A percentile compares a stretch with the other conserved stretches of the same genome.
Evolutionary conservation across 202 grass and related monocot species (phyloP).

Genomic region (Carex arenaria): DNA sequence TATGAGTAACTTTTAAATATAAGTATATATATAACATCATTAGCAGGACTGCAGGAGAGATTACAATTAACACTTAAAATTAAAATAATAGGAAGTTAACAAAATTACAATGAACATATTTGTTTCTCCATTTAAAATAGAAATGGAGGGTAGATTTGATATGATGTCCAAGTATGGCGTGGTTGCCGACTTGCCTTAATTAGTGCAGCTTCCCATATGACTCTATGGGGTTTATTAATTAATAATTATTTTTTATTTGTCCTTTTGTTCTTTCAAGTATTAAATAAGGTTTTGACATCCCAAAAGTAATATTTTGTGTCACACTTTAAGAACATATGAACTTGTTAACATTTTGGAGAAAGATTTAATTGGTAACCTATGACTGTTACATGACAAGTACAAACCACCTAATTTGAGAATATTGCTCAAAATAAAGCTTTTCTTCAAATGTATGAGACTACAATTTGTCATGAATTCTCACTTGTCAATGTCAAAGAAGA

Average conservation of each 20-base stretch:
- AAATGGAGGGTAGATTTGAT: neutral
- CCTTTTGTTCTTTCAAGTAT: neutral
- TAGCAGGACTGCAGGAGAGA: neutral
- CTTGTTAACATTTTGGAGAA: neutral
- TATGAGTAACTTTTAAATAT: neutral
- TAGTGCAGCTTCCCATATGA: neutral
- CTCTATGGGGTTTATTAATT: neutral
- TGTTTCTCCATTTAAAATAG: neutral
- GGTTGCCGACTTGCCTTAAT: neutral
- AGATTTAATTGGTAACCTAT: neutral
- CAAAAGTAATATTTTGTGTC: neutral
- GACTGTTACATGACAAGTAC: neutral
- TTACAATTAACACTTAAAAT: too few species aligned
- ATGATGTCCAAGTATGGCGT: neutral
- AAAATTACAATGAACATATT: neutral
- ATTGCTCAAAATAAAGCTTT: neutral
- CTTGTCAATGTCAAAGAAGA: neutral
- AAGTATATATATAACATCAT: neutral
- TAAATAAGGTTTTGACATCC: neutral
- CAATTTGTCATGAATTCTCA: neutral
- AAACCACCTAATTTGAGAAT: neutral
- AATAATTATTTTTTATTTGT: neutral
- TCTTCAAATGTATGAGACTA: neutral
- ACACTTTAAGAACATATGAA: too few species aligned
- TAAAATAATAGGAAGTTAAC: neutral